Evolutionary conservation across 257 asterid species (phyloP).

Genomic region (Salvia miltiorrhiza): DNA sequence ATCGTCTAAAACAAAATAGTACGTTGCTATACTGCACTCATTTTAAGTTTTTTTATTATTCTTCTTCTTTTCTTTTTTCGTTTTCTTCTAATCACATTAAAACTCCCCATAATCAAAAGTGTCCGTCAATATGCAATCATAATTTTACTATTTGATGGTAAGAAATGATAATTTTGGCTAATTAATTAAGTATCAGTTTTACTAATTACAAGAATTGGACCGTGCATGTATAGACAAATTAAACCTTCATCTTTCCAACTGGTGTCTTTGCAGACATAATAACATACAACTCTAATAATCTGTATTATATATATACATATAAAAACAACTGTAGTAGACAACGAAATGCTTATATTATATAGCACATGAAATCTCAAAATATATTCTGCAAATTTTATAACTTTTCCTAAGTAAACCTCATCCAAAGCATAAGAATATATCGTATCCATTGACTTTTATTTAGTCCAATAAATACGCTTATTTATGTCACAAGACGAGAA

Average conservation of each 20-base stretch:
- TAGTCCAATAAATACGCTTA: conserved; percentile 4
- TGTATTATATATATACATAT: no score
- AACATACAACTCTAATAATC: no score
- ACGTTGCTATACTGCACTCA: no score
- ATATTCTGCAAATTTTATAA: conserved; percentile 4
- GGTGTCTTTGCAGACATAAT: conserved; percentile 7
- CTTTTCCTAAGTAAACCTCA: not conserved
- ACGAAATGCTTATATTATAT: not conserved
- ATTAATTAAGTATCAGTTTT: no score
- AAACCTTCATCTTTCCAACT: not conserved
- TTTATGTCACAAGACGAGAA: not conserved
- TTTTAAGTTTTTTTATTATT: no score
- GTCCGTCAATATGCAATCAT: not conserved
- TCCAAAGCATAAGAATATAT: not conserved
- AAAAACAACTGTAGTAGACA: conserved; percentile 8
- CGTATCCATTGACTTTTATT: conserved; percentile 21
- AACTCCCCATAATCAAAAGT: no score
- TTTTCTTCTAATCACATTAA: no score
- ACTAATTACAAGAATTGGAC: not conserved
- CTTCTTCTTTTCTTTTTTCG: no score
- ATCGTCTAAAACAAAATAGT: no score
- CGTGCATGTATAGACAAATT: not conserved
- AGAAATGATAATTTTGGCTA: not conserved
- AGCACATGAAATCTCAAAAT: not conserved
- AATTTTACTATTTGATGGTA: not conserved